Base-by-base conservation (phyloP, 495 filamentous ascomycete genomes). In the Aspergillus leporis region DNA sequence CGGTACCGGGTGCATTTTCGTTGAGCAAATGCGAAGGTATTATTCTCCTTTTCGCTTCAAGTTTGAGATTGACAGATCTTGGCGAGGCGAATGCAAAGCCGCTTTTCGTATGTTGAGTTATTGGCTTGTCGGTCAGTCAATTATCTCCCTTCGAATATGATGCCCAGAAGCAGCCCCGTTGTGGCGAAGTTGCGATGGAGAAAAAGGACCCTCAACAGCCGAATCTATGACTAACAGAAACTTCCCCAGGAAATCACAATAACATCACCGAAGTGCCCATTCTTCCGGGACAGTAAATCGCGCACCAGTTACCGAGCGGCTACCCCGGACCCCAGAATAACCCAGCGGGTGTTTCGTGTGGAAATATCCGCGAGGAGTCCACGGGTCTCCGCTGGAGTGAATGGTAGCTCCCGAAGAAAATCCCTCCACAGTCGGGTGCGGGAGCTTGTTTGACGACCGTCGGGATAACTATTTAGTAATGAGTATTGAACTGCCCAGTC, bases 211-310 rank as follows among this genome's bases (percentile, higher is more conserved):
- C 36, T 3, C 36, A 40, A n/a, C 10, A 40, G 2, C 36, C 41
- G 41, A 45, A 45, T 8, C n/a, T 14, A 45, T 45, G 41, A 45
- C 41, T 45, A 45, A 45, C 41, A 19, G 41, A 45, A 45, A 45
- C n/a, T 45, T 45, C 41, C 41, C 41, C 41, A 21, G 41, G 19
- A 4, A 19, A 18, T 18, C 5, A 19, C n/a, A 19, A 45, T 19
- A 9, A 45, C 14, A 19, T 36, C 34, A 45, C 41, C n/a, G 41
- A 19, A 21, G 14, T 18, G 16, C n/a, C 41, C 8, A 45, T 45
- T 45, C n/a, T 5, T 36, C n/a, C 41, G n/a, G 41, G 2, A 18
- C n/a, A 9, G 41, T 45, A 45, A 45, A 45, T 45, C 41, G 41
- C 41, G 41, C 41, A 19, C 5, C 41, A 18, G 14, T 45, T 4